These are phyloP conservation scores for Trebouxia sp. DNA, from an alignment of 139 green algal genomes.

Conservation along the genomic window DNA sequence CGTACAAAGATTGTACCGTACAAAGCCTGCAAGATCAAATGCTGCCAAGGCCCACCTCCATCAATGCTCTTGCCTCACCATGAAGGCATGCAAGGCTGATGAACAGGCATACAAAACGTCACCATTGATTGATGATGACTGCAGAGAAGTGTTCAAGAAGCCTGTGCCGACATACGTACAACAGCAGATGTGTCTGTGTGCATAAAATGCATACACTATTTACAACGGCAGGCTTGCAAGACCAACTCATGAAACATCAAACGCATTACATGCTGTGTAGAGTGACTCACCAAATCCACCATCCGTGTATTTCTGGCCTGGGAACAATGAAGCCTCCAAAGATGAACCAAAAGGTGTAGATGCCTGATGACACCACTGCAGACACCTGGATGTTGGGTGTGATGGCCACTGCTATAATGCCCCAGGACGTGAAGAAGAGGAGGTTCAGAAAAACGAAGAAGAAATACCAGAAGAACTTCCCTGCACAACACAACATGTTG, in stretches of 20 bases:
- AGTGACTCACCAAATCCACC: constrained; percentile 21
- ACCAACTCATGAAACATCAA: background rate
- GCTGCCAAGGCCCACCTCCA: no score
- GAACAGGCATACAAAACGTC: no score
- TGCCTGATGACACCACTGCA: constrained; percentile 25
- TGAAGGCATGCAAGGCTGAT: no score
- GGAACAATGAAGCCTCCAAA: constrained; percentile 31
- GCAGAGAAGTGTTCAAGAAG: no score
- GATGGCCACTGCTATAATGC: constrained; percentile 44
- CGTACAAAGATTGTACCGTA: no score
- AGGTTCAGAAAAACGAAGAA: constrained; percentile 42
- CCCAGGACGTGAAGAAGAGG: constrained; percentile 48
- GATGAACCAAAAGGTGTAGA: constrained; percentile 30
- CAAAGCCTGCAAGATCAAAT: no score
- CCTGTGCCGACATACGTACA: no score
- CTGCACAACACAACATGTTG: background rate
- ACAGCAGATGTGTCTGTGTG: no score
- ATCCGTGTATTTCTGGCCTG: constrained; percentile 10
- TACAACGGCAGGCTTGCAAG: background rate
- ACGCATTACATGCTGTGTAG: background rate
- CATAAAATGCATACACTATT: no score
- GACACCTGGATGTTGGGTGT: constrained; percentile 33
- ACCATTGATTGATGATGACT: no score
- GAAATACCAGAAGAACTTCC: constrained; percentile 38
- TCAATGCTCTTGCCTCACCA: no score